Evolutionary conservation across 192 early-diverging fungal genomes (phyloP).

Genomic region (Jimgerdemannia flammicorona): DNA sequence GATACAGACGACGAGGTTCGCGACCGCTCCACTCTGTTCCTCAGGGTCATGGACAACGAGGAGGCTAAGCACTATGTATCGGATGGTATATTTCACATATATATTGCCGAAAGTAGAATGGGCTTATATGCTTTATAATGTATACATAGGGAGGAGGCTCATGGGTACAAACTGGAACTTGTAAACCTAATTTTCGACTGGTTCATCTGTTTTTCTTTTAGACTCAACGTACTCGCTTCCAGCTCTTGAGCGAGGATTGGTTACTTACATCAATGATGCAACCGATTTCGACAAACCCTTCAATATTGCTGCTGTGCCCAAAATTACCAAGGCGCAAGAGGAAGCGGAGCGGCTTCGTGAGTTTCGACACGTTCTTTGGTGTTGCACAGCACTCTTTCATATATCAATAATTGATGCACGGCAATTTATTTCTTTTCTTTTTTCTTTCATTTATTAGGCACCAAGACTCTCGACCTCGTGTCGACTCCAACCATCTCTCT

Average conservation of each 20-base stretch:
- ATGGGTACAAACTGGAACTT: too few species aligned
- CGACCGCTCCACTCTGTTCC: constrained; percentile 88
- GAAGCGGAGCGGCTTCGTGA: constrained; percentile 70
- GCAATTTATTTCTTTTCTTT: neutral
- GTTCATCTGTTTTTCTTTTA: constrained; percentile 23
- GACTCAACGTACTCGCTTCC: constrained; percentile 84
- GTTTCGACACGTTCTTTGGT: constrained; percentile 5
- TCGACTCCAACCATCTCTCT: constrained; percentile 13
- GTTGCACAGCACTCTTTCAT: too few species aligned
- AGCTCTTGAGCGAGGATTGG: constrained; percentile 81
- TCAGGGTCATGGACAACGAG: constrained; percentile 73
- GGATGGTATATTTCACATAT: constrained; percentile 61
- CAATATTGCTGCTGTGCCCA: constrained; percentile 73
- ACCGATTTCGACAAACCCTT: constrained; percentile 62
- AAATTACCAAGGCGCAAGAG: constrained; percentile 83
- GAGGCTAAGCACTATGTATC: constrained; percentile 67
- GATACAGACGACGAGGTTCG: constrained; percentile 98
- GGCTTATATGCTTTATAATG: too few species aligned
- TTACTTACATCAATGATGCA: constrained; percentile 77
- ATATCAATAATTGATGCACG: neutral
- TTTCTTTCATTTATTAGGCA: neutral
- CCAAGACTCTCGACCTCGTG: neutral
- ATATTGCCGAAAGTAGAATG: too few species aligned
- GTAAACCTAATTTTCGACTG: too few species aligned
- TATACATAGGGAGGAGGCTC: too few species aligned